A percentile compares a stretch with the other conserved stretches of the same genome.
These are phyloP conservation scores for Durotheca rogersii DNA, from an alignment of 495 filamentous ascomycete species.

Conservation along the genomic window DNA sequence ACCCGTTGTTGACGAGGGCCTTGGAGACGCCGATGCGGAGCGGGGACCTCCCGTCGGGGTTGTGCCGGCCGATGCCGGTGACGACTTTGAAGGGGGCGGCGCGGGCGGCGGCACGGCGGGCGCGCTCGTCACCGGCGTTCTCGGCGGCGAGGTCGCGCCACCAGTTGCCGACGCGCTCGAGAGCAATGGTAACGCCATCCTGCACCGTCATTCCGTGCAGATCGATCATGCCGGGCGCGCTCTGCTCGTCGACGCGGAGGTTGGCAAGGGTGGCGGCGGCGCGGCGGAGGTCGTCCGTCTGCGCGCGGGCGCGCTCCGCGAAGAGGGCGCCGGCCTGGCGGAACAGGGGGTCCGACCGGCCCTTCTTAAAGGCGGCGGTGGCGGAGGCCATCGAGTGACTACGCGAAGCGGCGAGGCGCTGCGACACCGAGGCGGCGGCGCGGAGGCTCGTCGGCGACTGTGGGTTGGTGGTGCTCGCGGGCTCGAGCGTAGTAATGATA, in stretches of 20 bases:
- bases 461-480: no score
- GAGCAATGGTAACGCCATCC: constrained; percentile 75
- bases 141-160: constrained; percentile 74
- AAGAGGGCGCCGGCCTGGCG: constrained; percentile 44
- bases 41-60: constrained; percentile 68
- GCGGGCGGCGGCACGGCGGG: no score
- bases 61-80: constrained; percentile 79
- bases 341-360: constrained; percentile 39
- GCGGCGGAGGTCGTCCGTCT: constrained; percentile 22
- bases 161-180: constrained; percentile 67
- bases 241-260: constrained; percentile 60
- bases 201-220: constrained; percentile 81
- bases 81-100: constrained; percentile 76
- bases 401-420: constrained; percentile 10
- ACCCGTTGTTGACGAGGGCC: constrained; percentile 74
- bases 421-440: constrained; percentile 9
- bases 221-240: constrained; percentile 60
- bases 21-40: constrained; percentile 79
- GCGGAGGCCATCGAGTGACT: constrained; percentile 31
- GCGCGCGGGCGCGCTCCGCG: constrained; percentile 36
- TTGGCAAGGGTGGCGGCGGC: constrained; percentile 50
- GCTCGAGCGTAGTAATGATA: no score
- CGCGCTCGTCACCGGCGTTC: constrained; percentile 56
- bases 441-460: constrained; percentile 6
- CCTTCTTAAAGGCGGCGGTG: constrained; percentile 36